A percentile compares a stretch with the other conserved stretches of the same genome.
These are phyloP conservation scores for Aegilops speltoides DNA, from an alignment of 176 grass and related monocot genomes.

Conservation along the genomic window DNA sequence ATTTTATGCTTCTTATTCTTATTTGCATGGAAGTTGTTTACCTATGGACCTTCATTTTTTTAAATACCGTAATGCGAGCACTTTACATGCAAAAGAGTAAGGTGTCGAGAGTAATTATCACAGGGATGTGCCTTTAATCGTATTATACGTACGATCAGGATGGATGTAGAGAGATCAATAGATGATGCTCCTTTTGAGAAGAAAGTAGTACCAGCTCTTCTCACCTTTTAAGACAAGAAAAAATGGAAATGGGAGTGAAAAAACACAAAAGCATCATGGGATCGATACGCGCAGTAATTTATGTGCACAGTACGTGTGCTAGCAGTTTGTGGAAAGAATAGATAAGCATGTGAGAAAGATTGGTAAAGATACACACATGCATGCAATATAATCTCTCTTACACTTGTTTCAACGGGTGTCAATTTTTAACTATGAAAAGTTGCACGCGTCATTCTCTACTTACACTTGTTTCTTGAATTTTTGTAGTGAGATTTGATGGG, in stretches of 20 bases:
- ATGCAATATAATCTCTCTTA: neutral
- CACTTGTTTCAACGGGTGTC: slow-evolving; percentile 20
- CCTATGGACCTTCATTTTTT: neutral
- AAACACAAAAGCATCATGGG: slow-evolving; percentile 43
- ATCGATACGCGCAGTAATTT: slow-evolving; percentile 29
- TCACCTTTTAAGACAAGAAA: slow-evolving; percentile 36
- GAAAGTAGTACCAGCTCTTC: slow-evolving; percentile 31
- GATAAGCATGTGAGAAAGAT: slow-evolving; percentile 45
- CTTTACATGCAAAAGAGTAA: neutral
- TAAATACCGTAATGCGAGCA: neutral
- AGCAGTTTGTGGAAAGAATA: slow-evolving; percentile 43
- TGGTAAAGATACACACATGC: neutral
- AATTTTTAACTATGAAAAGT: slow-evolving; percentile 37
- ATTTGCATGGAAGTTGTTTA: neutral
- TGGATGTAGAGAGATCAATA: slow-evolving; percentile 5
- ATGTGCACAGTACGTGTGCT: neutral
- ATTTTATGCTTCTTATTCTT: neutral
- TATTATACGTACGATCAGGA: neutral
- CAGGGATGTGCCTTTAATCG: neutral
- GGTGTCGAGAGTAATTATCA: neutral
- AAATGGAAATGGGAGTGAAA: slow-evolving; percentile 11
- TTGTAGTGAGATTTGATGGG: neutral
- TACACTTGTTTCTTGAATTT: slow-evolving; percentile 39
- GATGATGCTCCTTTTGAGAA: slow-evolving; percentile 39
- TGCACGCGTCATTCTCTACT: slow-evolving; percentile 51